These are phyloP conservation scores for Hymenochaete sp. DNA, from an alignment of 1,284 basidiomycete species.

Conservation along the genomic window DNA sequence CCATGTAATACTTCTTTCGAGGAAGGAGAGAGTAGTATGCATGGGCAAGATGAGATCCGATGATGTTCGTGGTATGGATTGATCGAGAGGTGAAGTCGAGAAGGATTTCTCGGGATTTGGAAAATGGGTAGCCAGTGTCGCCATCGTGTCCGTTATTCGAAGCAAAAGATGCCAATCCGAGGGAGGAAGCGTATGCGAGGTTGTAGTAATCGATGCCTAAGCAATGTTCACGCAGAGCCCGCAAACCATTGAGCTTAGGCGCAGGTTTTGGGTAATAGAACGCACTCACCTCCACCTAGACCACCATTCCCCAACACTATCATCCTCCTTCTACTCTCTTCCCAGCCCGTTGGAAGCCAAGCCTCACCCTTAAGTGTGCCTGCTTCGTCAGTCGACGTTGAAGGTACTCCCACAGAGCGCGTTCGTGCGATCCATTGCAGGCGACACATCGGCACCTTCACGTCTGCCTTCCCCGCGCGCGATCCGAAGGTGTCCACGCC, in stretches of 20 bases:
- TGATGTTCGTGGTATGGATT: constrained; percentile 23
- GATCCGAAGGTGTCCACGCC: constrained; percentile 13
- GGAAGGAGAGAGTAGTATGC: constrained; percentile 22
- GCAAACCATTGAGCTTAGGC: not conserved
- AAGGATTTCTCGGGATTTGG: constrained; percentile 23
- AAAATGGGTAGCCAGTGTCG: constrained; percentile 20
- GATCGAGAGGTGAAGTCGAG: constrained; percentile 26
- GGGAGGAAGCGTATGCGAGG: constrained; percentile 21
- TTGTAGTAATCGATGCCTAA: constrained; percentile 23
- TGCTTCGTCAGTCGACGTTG: too few relatives aligned
- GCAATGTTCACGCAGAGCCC: constrained; percentile 17
- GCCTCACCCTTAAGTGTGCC: constrained; percentile 16
- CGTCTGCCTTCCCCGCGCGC: constrained; percentile 7
- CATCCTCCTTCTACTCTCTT: constrained; percentile 21
- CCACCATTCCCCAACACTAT: constrained; percentile 22
- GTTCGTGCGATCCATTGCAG: constrained; percentile 8
- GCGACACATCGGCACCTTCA: constrained; percentile 20
- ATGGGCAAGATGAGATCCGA: constrained; percentile 24
- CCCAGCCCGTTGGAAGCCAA: constrained; percentile 22
- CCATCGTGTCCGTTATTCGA: constrained; percentile 27
- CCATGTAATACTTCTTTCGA: constrained; percentile 26
- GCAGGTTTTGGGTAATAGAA: not conserved
- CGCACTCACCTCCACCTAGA: constrained; percentile 22
- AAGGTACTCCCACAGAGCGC: constrained; percentile 3
- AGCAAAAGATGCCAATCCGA: constrained; percentile 22